Conservation (phyloP, 305 asterid species). For the Vinca major region DNA sequence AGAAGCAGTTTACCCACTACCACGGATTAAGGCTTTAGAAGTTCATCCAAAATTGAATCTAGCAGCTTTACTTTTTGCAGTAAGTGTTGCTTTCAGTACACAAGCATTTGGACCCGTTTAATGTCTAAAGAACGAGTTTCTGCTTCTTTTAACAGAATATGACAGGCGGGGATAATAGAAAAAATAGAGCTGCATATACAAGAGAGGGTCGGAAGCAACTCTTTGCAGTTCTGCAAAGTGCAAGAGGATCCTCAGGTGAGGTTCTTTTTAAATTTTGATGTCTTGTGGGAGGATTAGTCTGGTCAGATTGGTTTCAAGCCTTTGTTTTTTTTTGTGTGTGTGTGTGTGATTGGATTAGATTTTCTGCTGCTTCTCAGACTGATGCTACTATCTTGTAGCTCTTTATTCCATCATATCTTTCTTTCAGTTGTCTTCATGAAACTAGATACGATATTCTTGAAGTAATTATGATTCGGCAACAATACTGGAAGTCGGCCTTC, state of each 20-base stretch:
- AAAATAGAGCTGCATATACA: constrained; percentile 82
- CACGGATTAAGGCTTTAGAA: constrained; percentile 83
- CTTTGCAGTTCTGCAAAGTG: constrained; percentile 96
- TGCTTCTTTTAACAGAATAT: constrained; percentile 49
- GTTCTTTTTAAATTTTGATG: not conserved
- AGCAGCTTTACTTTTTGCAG: constrained; percentile 85
- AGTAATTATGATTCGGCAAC: not conserved
- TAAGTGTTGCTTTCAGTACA: constrained; percentile 32
- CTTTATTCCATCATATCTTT: constrained; percentile 9
- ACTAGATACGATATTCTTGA: constrained; percentile 6
- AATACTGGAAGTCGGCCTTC: not conserved
- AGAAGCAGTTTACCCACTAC: constrained; percentile 95
- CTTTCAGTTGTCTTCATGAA: constrained; percentile 12
- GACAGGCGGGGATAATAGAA: constrained; percentile 71
- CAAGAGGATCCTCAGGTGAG: constrained; percentile 98
- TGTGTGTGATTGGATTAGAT: constrained; percentile 18
- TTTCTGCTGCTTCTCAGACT: constrained; percentile 12
- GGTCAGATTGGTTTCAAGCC: not conserved
- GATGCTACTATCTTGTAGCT: constrained; percentile 8
- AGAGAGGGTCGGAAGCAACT: constrained; percentile 97
- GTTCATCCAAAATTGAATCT: constrained; percentile 88
- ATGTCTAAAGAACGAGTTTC: constrained; percentile 4
- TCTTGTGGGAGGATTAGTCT: not conserved
- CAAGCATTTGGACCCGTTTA: constrained; percentile 1
- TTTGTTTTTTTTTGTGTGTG: constrained; percentile 1